Conservation (phyloP, 106 monocot species). For the Allium sativum region DNA sequence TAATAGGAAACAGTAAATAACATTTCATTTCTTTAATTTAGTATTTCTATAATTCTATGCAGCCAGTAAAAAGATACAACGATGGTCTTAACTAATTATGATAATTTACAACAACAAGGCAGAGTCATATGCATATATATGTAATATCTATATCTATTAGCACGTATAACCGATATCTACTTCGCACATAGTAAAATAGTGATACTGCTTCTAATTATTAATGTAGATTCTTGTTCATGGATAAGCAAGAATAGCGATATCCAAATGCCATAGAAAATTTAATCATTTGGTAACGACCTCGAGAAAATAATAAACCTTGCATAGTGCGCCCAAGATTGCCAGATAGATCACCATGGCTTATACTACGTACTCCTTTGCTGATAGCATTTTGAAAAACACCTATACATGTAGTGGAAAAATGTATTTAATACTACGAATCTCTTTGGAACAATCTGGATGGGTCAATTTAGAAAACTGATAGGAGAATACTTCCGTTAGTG, state of each 20-base stretch:
- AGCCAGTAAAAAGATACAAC: too few species aligned
- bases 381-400: constrained; percentile 96
- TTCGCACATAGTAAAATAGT: background rate
- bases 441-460: background rate
- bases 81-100: too few species aligned
- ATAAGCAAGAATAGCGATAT: too few species aligned
- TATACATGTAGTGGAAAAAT: constrained; percentile 7
- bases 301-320: constrained; percentile 26
- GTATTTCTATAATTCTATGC: too few species aligned
- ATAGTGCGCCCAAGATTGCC: constrained; percentile 94
- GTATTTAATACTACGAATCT: too few species aligned
- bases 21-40: too few species aligned
- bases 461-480: constrained; percentile 1
- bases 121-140: too few species aligned
- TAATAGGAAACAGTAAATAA: background rate
- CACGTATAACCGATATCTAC: background rate
- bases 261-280: too few species aligned
- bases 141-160: too few species aligned
- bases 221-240: too few species aligned
- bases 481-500: background rate
- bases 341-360: constrained; percentile 95
- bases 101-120: too few species aligned
- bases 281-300: background rate
- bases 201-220: too few species aligned
- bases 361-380: constrained; percentile 74